phyloP scores from a whole-genome alignment of 2,329 filamentous ascomycete species.

The Fusarium tanahbumbuense region DNA sequence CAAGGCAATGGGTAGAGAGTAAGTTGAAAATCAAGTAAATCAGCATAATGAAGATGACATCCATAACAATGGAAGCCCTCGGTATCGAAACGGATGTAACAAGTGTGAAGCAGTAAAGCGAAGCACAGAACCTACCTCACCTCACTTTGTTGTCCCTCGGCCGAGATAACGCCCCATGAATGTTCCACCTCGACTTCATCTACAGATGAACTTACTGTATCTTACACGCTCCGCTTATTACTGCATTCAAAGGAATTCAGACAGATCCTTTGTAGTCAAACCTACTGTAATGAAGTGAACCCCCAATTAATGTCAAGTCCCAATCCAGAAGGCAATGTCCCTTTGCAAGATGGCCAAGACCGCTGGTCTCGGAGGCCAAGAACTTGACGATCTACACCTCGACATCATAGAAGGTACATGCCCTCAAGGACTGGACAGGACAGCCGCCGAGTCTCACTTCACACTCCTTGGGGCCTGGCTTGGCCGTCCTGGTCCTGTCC shows the following conservation, averaged over 20 bases:
- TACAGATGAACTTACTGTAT: background rate
- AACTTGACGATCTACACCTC: constrained; percentile 31
- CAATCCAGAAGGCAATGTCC: constrained; percentile 10
- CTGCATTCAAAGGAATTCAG: constrained; percentile 1
- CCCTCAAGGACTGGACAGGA: constrained; percentile 2
- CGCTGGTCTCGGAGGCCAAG: constrained; percentile 33
- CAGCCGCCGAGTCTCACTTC: constrained; percentile 18
- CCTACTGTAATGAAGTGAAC: background rate
- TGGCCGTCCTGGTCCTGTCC: background rate
- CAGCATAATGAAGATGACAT: background rate
- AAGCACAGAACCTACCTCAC: background rate
- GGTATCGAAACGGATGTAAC: constrained; percentile 28
- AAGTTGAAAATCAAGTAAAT: constrained; percentile 16
- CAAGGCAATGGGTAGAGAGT: constrained; percentile 27
- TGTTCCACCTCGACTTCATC: constrained; percentile 32
- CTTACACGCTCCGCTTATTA: constrained; percentile 10
- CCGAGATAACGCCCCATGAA: constrained; percentile 25
- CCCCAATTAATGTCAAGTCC: constrained; percentile 1
- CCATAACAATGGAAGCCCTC: constrained; percentile 5
- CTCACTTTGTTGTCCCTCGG: constrained; percentile 4
- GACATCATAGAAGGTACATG: constrained; percentile 37
- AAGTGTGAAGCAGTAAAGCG: constrained; percentile 28
- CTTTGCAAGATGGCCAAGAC: constrained; percentile 26
- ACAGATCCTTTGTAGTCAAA: background rate
- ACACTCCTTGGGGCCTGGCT: background rate